Conservation (phyloP, 2,329 filamentous ascomycete genomes). For the Botrytis galanthina region DNA sequence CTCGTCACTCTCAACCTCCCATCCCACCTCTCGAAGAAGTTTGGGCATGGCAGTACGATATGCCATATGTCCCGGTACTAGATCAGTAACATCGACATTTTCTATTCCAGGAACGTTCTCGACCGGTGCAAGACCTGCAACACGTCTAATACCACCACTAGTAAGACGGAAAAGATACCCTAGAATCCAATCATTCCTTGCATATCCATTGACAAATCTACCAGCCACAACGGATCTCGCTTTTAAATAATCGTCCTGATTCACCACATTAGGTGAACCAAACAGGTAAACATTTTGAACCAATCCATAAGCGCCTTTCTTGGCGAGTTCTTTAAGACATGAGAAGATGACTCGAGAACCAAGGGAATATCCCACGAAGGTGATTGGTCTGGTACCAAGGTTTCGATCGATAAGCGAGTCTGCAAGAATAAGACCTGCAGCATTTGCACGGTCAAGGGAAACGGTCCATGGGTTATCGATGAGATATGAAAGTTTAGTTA, state of each 20-base stretch:
- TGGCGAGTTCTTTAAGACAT: conserved; percentile 81
- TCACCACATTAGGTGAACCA: conserved; percentile 87
- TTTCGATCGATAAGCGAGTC: conserved; percentile 92
- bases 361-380: conserved; percentile 90
- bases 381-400: conserved; percentile 85
- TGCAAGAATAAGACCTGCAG: conserved; percentile 86
- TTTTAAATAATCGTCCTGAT: conserved; percentile 82
- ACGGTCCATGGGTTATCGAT: conserved; percentile 99
- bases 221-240: conserved; percentile 82
- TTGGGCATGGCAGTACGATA: conserved; percentile 91
- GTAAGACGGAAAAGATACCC: conserved; percentile 95
- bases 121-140: conserved; percentile 79
- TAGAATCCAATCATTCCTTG: conserved; percentile 94
- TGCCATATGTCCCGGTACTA: conserved; percentile 92
- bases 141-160: conserved; percentile 81
- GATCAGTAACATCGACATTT: conserved; percentile 82
- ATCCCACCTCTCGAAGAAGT: conserved; percentile 82
- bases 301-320: conserved; percentile 78
- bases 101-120: conserved; percentile 77
- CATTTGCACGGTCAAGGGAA: conserved; percentile 85
- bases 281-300: conserved; percentile 96
- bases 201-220: conserved; percentile 93
- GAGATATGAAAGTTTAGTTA: conserved; percentile 91
- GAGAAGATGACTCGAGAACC: conserved; percentile 91
- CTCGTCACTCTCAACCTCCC: conserved; percentile 88